Percentiles rank a stretch among this genome's conserved stretches.
phyloP scores from a whole-genome alignment of 805 yeast genomes.

The Jamesozyma gamospora region DNA sequence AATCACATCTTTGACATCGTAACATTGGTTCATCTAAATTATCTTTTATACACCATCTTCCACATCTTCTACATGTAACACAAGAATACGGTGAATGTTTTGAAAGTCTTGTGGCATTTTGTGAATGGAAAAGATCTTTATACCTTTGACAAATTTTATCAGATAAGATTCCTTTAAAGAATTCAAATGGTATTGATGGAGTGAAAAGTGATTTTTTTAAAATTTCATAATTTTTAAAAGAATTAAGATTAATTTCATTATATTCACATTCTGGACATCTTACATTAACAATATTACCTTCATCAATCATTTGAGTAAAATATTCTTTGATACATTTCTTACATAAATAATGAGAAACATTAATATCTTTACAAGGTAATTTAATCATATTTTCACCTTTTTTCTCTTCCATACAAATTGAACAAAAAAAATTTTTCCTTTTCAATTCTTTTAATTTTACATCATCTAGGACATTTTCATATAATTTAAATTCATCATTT shows the following conservation, averaged over 20 bases:
- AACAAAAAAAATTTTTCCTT: slow-evolving; percentile 37
- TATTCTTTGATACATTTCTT: slow-evolving; percentile 36
- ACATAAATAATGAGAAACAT: slow-evolving; percentile 37
- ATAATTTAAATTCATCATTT: slow-evolving; percentile 11
- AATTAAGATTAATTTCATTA: slow-evolving; percentile 12
- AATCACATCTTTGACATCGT: slow-evolving; percentile 39
- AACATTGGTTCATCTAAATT: slow-evolving; percentile 38
- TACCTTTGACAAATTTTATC: slow-evolving; percentile 31
- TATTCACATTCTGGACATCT: slow-evolving; percentile 47
- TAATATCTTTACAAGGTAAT: slow-evolving; percentile 29
- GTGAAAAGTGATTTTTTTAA: slow-evolving; percentile 34
- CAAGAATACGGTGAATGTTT: slow-evolving; percentile 40
- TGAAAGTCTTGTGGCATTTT: slow-evolving; percentile 36
- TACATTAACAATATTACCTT: slow-evolving; percentile 41
- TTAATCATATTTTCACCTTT: slow-evolving; percentile 36
- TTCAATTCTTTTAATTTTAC: slow-evolving; percentile 26
- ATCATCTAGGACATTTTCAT: slow-evolving; percentile 17
- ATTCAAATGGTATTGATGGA: slow-evolving; percentile 31
- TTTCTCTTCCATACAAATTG: slow-evolving; percentile 43
- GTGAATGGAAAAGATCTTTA: slow-evolving; percentile 29
- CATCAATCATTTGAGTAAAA: slow-evolving; percentile 32
- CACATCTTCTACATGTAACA: slow-evolving; percentile 46
- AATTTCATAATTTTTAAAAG: slow-evolving; percentile 18
- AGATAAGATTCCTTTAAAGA: slow-evolving; percentile 28
- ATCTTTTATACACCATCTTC: slow-evolving; percentile 37